phyloP scores from a whole-genome alignment of 768 basidiomycete species.

The Termitomyces sp. region DNA sequence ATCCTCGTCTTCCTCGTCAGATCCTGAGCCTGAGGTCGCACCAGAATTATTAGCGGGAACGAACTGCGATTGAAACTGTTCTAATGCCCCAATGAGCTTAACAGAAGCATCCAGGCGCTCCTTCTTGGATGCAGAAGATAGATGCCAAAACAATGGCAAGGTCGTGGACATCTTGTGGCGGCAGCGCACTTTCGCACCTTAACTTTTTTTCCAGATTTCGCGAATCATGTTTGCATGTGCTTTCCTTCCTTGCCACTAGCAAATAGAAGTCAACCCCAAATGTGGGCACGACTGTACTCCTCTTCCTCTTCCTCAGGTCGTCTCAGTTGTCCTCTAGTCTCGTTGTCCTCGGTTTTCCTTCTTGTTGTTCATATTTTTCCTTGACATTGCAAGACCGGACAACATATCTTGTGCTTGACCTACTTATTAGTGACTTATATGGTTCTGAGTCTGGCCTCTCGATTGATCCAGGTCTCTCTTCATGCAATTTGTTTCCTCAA shows the following conservation, averaged over 20 bases:
- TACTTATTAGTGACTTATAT: too few relatives aligned
- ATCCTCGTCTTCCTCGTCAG: constrained; percentile 39
- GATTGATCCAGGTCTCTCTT: too few relatives aligned
- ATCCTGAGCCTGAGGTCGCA: constrained; percentile 29
- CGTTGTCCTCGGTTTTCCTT: background rate
- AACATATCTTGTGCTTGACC: too few relatives aligned
- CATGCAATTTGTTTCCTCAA: background rate
- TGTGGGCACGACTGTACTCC: too few relatives aligned
- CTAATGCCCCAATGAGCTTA: constrained; percentile 74
- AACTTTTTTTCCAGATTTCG: constrained; percentile 13
- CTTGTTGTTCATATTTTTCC: background rate
- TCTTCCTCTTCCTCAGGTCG: too few relatives aligned
- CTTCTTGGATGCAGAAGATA: constrained; percentile 76
- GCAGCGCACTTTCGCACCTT: background rate
- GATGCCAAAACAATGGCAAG: constrained; percentile 89
- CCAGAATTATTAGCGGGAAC: constrained; percentile 32
- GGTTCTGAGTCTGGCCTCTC: too few relatives aligned
- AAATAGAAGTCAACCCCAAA: constrained; percentile 3
- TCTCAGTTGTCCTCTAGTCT: too few relatives aligned
- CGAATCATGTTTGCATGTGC: constrained; percentile 10
- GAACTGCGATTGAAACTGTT: constrained; percentile 78
- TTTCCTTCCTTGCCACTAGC: background rate
- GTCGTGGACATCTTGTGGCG: constrained; percentile 67
- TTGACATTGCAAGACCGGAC: background rate
- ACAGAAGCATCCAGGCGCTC: constrained; percentile 83